Evolutionary conservation across 2,329 filamentous ascomycete genomes (phyloP).

Genomic region (Sporothrix pseudoabietina): DNA sequence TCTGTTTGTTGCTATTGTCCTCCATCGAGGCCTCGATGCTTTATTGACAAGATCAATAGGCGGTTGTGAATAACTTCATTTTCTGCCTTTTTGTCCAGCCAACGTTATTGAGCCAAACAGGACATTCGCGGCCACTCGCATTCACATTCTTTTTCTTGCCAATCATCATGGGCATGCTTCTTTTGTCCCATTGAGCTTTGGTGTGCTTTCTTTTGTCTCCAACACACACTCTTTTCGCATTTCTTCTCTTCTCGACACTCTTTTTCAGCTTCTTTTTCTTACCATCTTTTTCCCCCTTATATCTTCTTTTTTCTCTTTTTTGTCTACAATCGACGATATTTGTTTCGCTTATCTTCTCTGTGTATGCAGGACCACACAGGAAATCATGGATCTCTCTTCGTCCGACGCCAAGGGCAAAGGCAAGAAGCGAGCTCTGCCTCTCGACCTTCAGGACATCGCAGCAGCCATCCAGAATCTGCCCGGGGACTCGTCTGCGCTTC

Average conservation of each 20-base stretch:
- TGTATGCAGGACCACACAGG: neutral
- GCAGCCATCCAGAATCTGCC: slow-evolving; percentile 25
- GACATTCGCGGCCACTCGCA: neutral
- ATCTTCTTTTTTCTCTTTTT: neutral
- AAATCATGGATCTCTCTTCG: neutral
- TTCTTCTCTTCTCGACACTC: neutral
- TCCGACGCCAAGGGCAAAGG: neutral
- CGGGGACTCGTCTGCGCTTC: slow-evolving; percentile 11
- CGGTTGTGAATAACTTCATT: slow-evolving; percentile 22
- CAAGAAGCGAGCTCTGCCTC: slow-evolving; percentile 19
- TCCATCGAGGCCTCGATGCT: neutral
- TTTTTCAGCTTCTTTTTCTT: neutral
- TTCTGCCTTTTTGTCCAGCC: neutral
- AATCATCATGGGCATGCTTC: neutral
- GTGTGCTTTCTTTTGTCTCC: neutral
- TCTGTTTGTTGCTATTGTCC: slow-evolving; percentile 22
- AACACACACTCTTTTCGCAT: neutral
- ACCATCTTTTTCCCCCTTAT: neutral
- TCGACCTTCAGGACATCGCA: slow-evolving; percentile 24
- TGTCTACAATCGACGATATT: neutral
- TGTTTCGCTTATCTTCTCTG: neutral
- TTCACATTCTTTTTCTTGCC: neutral
- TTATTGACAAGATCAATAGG: slow-evolving; percentile 23
- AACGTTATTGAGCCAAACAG: neutral
- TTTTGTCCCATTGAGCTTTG: neutral